These are phyloP conservation scores for Sclerotinia subarctica DNA, from an alignment of 2,329 filamentous ascomycete genomes.

Conservation along the genomic window DNA sequence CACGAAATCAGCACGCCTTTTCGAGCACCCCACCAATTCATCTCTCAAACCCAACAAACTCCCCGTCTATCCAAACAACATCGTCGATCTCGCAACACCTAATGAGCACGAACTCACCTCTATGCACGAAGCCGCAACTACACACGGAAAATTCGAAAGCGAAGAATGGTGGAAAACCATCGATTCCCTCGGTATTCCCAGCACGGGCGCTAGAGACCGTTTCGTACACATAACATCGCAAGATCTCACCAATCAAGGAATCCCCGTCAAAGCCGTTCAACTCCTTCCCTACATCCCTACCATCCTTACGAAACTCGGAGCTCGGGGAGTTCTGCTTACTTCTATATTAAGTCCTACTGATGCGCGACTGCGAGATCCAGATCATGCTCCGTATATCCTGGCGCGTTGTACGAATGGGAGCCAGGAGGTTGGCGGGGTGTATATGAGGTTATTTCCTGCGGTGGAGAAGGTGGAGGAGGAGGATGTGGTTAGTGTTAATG, in stretches of 20 bases:
- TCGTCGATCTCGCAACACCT: slow-evolving; percentile 74
- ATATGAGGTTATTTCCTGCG: slow-evolving; percentile 67
- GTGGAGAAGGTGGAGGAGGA: slow-evolving; percentile 62
- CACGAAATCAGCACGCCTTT: slow-evolving; percentile 73
- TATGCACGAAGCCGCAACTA: slow-evolving; percentile 70
- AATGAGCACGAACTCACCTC: slow-evolving; percentile 78
- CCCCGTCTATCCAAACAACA: slow-evolving; percentile 55
- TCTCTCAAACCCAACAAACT: slow-evolving; percentile 59
- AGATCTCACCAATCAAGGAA: slow-evolving; percentile 70
- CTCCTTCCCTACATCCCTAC: slow-evolving; percentile 85
- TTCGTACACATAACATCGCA: slow-evolving; percentile 66
- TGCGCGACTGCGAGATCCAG: slow-evolving; percentile 58
- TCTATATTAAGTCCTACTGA: slow-evolving; percentile 67
- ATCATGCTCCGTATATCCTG: slow-evolving; percentile 68
- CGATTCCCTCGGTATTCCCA: slow-evolving; percentile 72
- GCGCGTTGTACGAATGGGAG: slow-evolving; percentile 56
- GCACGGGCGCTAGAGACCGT: slow-evolving; percentile 64
- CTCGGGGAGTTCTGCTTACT: slow-evolving; percentile 60
- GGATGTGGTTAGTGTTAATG: slow-evolving; percentile 85
- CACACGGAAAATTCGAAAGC: slow-evolving; percentile 64
- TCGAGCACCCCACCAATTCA: slow-evolving; percentile 31
- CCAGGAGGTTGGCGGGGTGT: slow-evolving; percentile 67
- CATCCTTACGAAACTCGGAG: slow-evolving; percentile 80
- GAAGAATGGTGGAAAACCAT: slow-evolving; percentile 76
- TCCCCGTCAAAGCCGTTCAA: slow-evolving; percentile 80